Conservation (phyloP, 768 basidiomycete genomes). For the Leucocoprinus birnbaumii region DNA sequence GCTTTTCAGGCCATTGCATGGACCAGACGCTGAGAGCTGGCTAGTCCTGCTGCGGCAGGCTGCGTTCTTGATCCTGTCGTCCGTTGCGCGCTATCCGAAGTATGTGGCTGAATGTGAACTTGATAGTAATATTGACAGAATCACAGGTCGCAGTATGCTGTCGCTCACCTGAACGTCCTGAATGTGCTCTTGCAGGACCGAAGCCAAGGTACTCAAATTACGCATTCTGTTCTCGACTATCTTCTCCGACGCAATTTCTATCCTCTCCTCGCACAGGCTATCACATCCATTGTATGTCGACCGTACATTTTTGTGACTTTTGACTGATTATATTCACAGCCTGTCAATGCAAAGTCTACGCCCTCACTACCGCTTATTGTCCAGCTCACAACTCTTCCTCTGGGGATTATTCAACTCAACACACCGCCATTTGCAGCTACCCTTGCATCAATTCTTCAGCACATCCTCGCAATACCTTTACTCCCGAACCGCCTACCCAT, state of each 20-base stretch:
- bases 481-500: slow-evolving; percentile 76
- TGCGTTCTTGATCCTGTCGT: slow-evolving; percentile 46
- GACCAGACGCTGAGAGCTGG: slow-evolving; percentile 43
- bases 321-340: slow-evolving; percentile 33
- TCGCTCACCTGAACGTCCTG: slow-evolving; percentile 49
- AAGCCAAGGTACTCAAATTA: slow-evolving; percentile 25
- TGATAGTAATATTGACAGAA: background rate
- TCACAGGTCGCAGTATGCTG: slow-evolving; percentile 44
- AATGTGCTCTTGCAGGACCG: slow-evolving; percentile 39
- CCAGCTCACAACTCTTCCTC: slow-evolving; percentile 40
- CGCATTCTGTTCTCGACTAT: slow-evolving; percentile 37
- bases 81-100: slow-evolving; percentile 47
- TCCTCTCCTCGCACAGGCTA: slow-evolving; percentile 32
- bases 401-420: slow-evolving; percentile 24
- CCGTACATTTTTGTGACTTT: background rate
- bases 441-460: slow-evolving; percentile 40
- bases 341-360: slow-evolving; percentile 53
- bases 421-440: slow-evolving; percentile 26
- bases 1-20: slow-evolving; percentile 3
- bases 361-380: slow-evolving; percentile 47
- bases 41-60: slow-evolving; percentile 54
- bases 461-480: slow-evolving; percentile 70
- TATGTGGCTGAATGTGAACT: slow-evolving; percentile 27
- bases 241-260: slow-evolving; percentile 49
- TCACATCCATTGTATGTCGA: slow-evolving; percentile 49